Conservation (phyloP, 805 yeast genomes). For the Cyberlindnera amylophila region DNA sequence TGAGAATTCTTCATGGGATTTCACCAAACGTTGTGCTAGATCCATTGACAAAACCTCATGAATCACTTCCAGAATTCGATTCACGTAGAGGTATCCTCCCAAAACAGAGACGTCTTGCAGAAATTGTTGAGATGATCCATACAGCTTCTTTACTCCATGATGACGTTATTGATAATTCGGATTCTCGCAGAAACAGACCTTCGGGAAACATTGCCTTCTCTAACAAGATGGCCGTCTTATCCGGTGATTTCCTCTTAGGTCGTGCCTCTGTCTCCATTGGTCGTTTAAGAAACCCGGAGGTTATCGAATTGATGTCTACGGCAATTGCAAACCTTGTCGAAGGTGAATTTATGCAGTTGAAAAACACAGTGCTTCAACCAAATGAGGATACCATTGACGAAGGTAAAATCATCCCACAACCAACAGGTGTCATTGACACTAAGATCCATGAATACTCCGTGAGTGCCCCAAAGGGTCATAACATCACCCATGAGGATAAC, state of each 20-base stretch:
- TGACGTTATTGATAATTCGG: constrained; percentile 91
- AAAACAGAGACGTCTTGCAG: constrained; percentile 92
- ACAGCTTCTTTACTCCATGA: constrained; percentile 95
- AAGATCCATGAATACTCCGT: constrained; percentile 35
- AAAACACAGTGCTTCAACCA: constrained; percentile 75
- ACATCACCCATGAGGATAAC: constrained; percentile 54
- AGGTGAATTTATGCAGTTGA: constrained; percentile 98
- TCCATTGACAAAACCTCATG: constrained; percentile 81
- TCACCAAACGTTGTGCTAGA: constrained; percentile 79
- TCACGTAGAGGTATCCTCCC: constrained; percentile 78
- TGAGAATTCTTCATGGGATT: constrained; percentile 81
- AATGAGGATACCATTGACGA: constrained; percentile 44
- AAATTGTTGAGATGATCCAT: constrained; percentile 97
- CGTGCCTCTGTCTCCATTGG: constrained; percentile 96
- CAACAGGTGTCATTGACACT: constrained; percentile 63
- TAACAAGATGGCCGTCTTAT: constrained; percentile 95
- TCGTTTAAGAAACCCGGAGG: constrained; percentile 92
- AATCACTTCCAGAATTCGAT: constrained; percentile 55
- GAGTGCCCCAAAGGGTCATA: constrained; percentile 20
- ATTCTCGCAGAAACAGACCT: constrained; percentile 84
- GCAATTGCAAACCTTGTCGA: constrained; percentile 96
- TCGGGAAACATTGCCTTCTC: constrained; percentile 92
- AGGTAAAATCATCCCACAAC: constrained; percentile 44
- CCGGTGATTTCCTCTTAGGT: constrained; percentile 93
- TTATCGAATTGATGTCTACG: constrained; percentile 89